A percentile compares a stretch with the other conserved stretches of the same genome.
Evolutionary conservation across 331 rosid species (phyloP).

Genomic region (Rosa hybrid): DNA sequence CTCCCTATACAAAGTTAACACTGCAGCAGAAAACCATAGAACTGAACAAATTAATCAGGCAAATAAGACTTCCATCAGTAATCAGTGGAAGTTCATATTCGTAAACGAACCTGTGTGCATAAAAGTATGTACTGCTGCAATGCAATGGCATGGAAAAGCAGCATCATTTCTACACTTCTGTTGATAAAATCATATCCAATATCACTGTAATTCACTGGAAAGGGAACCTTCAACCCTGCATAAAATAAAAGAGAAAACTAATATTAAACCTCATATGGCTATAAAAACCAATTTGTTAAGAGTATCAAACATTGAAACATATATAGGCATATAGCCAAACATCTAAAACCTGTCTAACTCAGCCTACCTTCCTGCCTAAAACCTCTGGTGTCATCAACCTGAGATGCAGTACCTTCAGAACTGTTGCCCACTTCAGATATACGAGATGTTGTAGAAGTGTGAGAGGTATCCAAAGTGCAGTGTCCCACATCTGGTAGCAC

Average conservation of each 20-base stretch:
- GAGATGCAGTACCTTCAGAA: conserved; percentile 35
- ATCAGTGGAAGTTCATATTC: background rate
- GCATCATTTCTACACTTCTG: conserved; percentile 44
- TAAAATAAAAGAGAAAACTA: too few species aligned
- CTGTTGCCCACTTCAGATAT: conserved; percentile 24
- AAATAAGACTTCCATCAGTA: background rate
- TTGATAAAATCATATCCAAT: conserved; percentile 59
- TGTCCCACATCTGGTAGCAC: conserved; percentile 9
- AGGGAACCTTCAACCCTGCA: conserved; percentile 36
- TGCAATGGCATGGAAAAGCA: conserved; percentile 65
- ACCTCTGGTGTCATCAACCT: conserved; percentile 29
- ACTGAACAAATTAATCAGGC: background rate
- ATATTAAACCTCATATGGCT: too few species aligned
- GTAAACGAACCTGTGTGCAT: conserved; percentile 75
- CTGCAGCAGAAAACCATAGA: background rate
- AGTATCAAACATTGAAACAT: too few species aligned
- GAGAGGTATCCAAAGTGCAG: conserved; percentile 16
- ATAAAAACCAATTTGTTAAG: too few species aligned
- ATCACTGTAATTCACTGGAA: conserved; percentile 44
- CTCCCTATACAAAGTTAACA: background rate
- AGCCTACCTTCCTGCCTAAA: conserved; percentile 33
- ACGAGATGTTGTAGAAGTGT: conserved; percentile 30
- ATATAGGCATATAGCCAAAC: background rate
- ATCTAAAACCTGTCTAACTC: conserved; percentile 10
- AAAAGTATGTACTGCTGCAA: conserved; percentile 89